Evolutionary conservation across 495 filamentous ascomycete species (phyloP).

Genomic region (Bacidia rubella): DNA sequence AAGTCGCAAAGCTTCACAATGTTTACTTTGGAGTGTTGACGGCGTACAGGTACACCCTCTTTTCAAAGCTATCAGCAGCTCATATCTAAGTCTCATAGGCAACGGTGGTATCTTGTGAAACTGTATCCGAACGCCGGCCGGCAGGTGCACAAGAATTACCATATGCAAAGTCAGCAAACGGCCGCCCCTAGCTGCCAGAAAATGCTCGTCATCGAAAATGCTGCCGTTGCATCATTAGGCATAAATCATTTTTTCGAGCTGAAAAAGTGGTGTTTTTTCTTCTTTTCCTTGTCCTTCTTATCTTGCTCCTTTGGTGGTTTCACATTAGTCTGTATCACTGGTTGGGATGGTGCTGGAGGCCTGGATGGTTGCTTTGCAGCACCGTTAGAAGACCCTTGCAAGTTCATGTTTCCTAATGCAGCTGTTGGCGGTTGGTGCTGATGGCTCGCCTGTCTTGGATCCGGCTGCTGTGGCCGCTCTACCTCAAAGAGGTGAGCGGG

Average conservation of each 20-base stretch:
- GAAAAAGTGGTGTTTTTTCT: constrained; percentile 72
- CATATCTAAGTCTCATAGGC: background rate
- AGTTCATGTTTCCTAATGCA: constrained; percentile 43
- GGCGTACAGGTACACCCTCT: too few relatives aligned
- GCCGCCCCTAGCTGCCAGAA: background rate
- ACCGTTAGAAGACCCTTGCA: constrained; percentile 21
- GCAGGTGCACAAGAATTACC: background rate
- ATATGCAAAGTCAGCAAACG: background rate
- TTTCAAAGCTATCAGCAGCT: background rate
- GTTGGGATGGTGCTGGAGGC: constrained; percentile 6
- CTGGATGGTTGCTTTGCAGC: constrained; percentile 6
- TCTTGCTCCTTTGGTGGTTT: constrained; percentile 37
- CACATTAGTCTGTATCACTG: constrained; percentile 6
- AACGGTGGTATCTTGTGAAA: constrained; percentile 2
- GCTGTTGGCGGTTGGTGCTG: constrained; percentile 38
- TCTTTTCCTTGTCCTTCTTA: constrained; percentile 41
- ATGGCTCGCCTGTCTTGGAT: constrained; percentile 20
- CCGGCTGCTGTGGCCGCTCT: constrained; percentile 33
- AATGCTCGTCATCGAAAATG: background rate
- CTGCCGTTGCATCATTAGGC: background rate
- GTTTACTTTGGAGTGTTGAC: too few relatives aligned
- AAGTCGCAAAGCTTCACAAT: too few relatives aligned
- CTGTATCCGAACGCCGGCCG: background rate
- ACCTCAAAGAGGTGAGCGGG: constrained; percentile 79
- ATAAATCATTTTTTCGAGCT: constrained; percentile 40